phyloP scores from a whole-genome alignment of 2,329 filamentous ascomycete species.

The Hymenoscyphus repandus region DNA sequence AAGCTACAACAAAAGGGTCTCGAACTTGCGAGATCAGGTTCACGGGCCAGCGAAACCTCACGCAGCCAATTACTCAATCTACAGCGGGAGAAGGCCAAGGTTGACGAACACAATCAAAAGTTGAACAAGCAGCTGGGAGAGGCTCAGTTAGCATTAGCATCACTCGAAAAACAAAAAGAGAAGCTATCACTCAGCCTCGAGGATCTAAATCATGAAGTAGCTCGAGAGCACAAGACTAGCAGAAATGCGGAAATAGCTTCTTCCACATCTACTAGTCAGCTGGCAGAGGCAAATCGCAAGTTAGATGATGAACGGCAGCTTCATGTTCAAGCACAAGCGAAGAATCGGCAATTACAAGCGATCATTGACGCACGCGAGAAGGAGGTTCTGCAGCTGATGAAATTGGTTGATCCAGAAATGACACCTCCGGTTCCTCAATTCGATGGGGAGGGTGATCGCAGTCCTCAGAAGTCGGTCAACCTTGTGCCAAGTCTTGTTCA shows the following conservation, averaged over 20 bases:
- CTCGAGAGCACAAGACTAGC: slow-evolving; percentile 81
- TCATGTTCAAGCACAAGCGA: slow-evolving; percentile 77
- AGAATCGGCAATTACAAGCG: slow-evolving; percentile 72
- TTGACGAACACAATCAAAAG: slow-evolving; percentile 77
- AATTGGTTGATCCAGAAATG: slow-evolving; percentile 72
- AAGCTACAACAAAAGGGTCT: slow-evolving; percentile 97
- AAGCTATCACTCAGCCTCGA: slow-evolving; percentile 84
- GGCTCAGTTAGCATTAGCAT: slow-evolving; percentile 73
- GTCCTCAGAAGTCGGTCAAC: slow-evolving; percentile 45
- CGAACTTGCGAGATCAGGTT: slow-evolving; percentile 87
- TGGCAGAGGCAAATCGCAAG: slow-evolving; percentile 83
- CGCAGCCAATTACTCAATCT: slow-evolving; percentile 70
- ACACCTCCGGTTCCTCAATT: slow-evolving; percentile 46
- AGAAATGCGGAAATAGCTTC: slow-evolving; percentile 86
- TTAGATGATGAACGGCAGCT: slow-evolving; percentile 87
- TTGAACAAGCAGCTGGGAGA: slow-evolving; percentile 82
- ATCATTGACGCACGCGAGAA: slow-evolving; percentile 74
- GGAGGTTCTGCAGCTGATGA: slow-evolving; percentile 78
- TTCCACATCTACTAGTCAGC: slow-evolving; percentile 72
- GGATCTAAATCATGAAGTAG: slow-evolving; percentile 87
- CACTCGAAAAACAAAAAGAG: slow-evolving; percentile 89
- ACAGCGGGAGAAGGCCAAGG: slow-evolving; percentile 74
- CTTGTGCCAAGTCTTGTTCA: slow-evolving; percentile 79
- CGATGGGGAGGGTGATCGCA: slow-evolving; percentile 52
- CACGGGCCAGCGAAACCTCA: slow-evolving; percentile 77